Evolutionary conservation across 1,139 yeast genomes (phyloP).

Genomic region (Zygoascus sp.): DNA sequence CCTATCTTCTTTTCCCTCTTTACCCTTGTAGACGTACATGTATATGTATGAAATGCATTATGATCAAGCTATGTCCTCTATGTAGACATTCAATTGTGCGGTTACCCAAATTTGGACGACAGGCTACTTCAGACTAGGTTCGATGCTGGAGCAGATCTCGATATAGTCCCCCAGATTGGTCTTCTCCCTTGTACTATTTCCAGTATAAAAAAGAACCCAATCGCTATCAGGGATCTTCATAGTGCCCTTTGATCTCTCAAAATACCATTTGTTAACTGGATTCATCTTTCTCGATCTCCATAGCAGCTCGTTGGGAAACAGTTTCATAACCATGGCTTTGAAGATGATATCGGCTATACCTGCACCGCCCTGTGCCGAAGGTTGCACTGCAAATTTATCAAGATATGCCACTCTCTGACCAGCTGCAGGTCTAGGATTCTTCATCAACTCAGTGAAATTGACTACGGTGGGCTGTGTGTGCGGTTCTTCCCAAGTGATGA

Average conservation of each 20-base stretch:
- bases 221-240: constrained; percentile 48
- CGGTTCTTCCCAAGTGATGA: constrained; percentile 68
- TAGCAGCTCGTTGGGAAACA: constrained; percentile 68
- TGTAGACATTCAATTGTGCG: too few relatives aligned
- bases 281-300: constrained; percentile 87
- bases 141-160: constrained; percentile 40
- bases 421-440: constrained; percentile 9
- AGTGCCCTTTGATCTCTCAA: constrained; percentile 81
- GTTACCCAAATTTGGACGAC: too few relatives aligned
- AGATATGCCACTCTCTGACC: constrained; percentile 51
- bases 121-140: constrained; percentile 37
- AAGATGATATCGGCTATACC: constrained; percentile 92
- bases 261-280: constrained; percentile 97
- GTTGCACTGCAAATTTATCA: constrained; percentile 89
- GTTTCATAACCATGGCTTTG: constrained; percentile 61
- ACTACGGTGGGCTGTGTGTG: constrained; percentile 14
- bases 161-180: constrained; percentile 36
- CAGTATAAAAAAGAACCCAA: constrained; percentile 71
- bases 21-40: constrained; percentile 4
- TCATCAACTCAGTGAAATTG: constrained; percentile 4
- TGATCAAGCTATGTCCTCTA: constrained; percentile 2
- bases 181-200: constrained; percentile 40
- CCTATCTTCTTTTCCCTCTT: too few relatives aligned
- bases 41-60: constrained; percentile 11
- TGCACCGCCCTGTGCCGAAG: constrained; percentile 79